Evolutionary conservation across 2,329 filamentous ascomycete genomes (phyloP).

Genomic region (Albophoma yamanashiensis): DNA sequence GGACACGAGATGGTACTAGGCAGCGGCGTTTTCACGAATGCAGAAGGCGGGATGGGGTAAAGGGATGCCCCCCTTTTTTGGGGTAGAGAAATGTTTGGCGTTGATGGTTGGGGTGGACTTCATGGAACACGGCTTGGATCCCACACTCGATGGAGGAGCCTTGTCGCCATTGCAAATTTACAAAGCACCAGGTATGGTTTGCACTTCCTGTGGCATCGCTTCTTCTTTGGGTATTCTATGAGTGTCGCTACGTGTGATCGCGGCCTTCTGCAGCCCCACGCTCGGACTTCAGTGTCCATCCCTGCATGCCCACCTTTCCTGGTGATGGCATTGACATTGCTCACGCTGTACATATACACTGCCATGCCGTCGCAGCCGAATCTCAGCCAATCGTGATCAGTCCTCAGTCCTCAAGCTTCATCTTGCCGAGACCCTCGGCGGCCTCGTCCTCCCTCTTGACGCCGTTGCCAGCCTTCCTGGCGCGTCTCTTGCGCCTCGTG

Average conservation of each 20-base stretch:
- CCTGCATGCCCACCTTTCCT: not conserved
- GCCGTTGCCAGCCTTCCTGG: constrained; percentile 10
- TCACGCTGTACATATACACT: not conserved
- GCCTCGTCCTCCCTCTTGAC: not conserved
- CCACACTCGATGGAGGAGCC: not conserved
- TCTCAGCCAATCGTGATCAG: not conserved
- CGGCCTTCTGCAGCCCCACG: not conserved
- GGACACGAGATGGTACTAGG: constrained; percentile 21
- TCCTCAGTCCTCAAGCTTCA: constrained; percentile 1
- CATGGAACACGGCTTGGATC: not conserved
- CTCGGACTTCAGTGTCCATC: not conserved
- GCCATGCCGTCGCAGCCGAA: not conserved
- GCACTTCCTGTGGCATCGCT: not conserved
- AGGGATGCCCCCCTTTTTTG: not conserved
- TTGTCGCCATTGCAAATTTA: not conserved
- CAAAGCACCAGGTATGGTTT: not conserved
- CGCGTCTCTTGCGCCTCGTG: constrained; percentile 26
- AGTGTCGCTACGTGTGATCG: not conserved
- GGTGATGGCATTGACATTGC: not conserved
- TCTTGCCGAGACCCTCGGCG: not conserved
- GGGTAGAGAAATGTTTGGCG: not conserved
- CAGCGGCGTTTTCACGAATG: not conserved
- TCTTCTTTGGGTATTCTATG: not conserved
- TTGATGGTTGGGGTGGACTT: not conserved
- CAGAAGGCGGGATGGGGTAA: not conserved